Conservation (phyloP, 1,139 yeast genomes). For the Yamadazyma buinensis region DNA sequence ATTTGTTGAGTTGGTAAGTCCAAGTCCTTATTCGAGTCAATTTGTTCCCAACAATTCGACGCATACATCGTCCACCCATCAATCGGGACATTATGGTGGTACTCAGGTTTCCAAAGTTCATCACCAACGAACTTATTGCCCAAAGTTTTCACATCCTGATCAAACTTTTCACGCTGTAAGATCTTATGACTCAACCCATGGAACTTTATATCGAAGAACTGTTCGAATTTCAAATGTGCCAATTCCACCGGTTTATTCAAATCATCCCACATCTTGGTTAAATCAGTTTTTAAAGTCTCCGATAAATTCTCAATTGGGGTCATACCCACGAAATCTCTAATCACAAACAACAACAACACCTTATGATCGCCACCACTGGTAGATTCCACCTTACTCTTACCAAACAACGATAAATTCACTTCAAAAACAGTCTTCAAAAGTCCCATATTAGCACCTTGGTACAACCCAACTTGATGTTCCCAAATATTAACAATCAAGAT, state of each 20-base stretch:
- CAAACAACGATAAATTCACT: constrained; percentile 83
- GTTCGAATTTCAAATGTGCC: constrained; percentile 50
- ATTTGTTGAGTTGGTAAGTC: constrained; percentile 97
- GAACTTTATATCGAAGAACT: constrained; percentile 83
- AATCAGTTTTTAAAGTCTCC: constrained; percentile 63
- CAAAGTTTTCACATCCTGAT: constrained; percentile 55
- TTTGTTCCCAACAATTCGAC: constrained; percentile 89
- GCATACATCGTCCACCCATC: constrained; percentile 97
- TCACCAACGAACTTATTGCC: constrained; percentile 56
- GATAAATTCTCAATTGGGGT: constrained; percentile 78
- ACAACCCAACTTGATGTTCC: constrained; percentile 96
- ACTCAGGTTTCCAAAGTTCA: constrained; percentile 60
- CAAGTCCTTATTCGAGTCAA: constrained; percentile 85
- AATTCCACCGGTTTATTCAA: constrained; percentile 71
- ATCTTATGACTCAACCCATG: constrained; percentile 83
- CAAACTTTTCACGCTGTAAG: constrained; percentile 71
- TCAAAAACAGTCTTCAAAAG: constrained; percentile 92
- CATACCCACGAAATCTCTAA: constrained; percentile 86
- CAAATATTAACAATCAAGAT: constrained; percentile 88
- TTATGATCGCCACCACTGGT: constrained; percentile 39
- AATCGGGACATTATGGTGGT: constrained; percentile 83
- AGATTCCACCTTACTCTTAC: constrained; percentile 33
- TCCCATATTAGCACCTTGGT: constrained; percentile 98
- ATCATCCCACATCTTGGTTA: constrained; percentile 72
- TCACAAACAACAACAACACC: constrained; percentile 78